Evolutionary conservation across 192 early-diverging fungal genomes (phyloP), one percentile per base, ranked within the genome.

Genomic region (Coemansia sp.): DNA sequence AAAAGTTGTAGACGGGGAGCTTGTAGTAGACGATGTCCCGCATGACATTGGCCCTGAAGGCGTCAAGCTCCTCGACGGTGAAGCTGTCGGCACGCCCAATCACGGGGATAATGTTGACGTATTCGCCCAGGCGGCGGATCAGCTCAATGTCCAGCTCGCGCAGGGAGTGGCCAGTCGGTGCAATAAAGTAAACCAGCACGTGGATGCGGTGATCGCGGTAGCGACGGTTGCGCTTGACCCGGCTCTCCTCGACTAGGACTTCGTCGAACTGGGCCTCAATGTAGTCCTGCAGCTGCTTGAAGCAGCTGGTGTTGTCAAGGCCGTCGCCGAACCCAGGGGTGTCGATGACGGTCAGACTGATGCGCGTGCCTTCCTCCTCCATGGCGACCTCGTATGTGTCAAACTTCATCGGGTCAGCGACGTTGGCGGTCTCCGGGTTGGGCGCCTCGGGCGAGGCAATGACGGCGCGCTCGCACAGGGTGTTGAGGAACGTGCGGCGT

Each of bases 401-500:
- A 68, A 98, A 96, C 56, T 85, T 84, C 81, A 97, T 94, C 15
- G 95, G 94, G 73, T 93, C 91, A 61, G 91, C 89, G 15, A 88
- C 82, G 43, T 93, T 93, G 89, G 35, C 91, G 87, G 60, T 83
- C 85, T 49, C 86, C 86, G 24, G 81, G 60, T 35, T 90, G 70
- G 20, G 74, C 74, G 74, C 89, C 36, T 83, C 85, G 42, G 94
- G 84, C 17, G 87, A 77, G 35, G 74, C 22, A 56, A 96, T 84
- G 37, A 93, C 90, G 65, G 68, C 71, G 54, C 86, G 85, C 78
- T 94, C 94, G 83, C 96, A 99, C 37, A 99, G 87, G 7, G 98
- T 97, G 87, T 99, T 99, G 53, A 98, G 90, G 86, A 99, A 98
- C 40, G 98, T 99, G 46, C 95, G 94, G 64, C 97, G 95, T n/a